Evolutionary conservation across 2,329 filamentous ascomycete species (phyloP), one percentile per base, ranked within the genome.

Genomic region (Fusarium gaditjirri): DNA sequence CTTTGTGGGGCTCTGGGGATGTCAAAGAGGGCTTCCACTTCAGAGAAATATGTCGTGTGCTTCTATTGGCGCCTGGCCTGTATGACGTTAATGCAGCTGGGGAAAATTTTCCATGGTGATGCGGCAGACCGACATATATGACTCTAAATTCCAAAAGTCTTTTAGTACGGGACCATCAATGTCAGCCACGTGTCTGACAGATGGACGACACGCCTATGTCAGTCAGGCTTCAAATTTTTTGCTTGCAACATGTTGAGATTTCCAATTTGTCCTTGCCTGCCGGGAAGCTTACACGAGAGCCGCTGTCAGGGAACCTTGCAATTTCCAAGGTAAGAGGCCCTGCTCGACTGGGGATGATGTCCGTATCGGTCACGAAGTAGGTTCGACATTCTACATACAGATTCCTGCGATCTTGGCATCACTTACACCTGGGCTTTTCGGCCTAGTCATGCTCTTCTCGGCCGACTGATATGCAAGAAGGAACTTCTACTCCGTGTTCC

Each of bases 381-480:
- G 55, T 47, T 65, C 46, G 55, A 67, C 44, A 62, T 52, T 65
- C 41, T 50, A 42, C 69, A 62, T 65, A 61, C 53, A 65, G 65
- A 59, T 68, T 65, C 52, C 58, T 56, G 54, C 33, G 47, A 52
- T 49, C 71, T 74, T 76, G 75, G 66, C 66, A 61, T 54, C 59
- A 70, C 72, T 64, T 59, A 68, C 53, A 57, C 53, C 47, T 55
- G 44, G 53, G 60, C 50, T 53, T 70, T 57, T 75, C 75, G 73
- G 75, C 62, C 57, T 54, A 77, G 64, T 70, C 61, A 63, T 38
- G 44, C 54, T 29, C 21, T 67, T 76, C 68, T 77, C 75, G 75
- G 75, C 75, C 73, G 75, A 76, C 65, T 59, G 63, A 65, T 46
- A 43, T 63, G 50, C 59, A 53, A 65, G 52, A 70, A 67, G 62